Percentiles rank a stretch among this genome's conserved stretches.
These are phyloP conservation scores for Haplosporangium sp. DNA, from an alignment of 371 early-diverging fungal genomes.

Conservation along the genomic window DNA sequence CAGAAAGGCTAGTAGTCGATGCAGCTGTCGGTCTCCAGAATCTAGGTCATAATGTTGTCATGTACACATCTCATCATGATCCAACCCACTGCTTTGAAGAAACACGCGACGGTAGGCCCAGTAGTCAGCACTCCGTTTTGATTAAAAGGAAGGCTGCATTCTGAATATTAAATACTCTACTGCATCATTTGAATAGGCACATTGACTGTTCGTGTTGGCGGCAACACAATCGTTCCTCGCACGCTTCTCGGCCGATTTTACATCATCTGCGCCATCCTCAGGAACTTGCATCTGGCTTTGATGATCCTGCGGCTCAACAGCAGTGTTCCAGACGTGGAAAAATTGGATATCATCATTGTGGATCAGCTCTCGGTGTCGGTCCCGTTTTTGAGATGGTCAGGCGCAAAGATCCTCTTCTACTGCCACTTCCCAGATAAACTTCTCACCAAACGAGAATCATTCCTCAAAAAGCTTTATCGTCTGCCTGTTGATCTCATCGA, in stretches of 20 bases:
- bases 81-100: conserved; percentile 91
- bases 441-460: conserved; percentile 71
- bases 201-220: conserved; percentile 78
- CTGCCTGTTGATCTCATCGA: conserved; percentile 86
- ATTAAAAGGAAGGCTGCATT: neutral
- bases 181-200: conserved; percentile 62
- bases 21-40: conserved; percentile 85
- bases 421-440: conserved; percentile 97
- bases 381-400: conserved; percentile 79
- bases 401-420: conserved; percentile 87
- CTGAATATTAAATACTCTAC: neutral
- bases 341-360: conserved; percentile 85
- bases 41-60: conserved; percentile 81
- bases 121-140: neutral
- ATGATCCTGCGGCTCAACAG: conserved; percentile 58
- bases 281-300: conserved; percentile 76
- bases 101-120: conserved; percentile 79
- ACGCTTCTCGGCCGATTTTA: conserved; percentile 75
- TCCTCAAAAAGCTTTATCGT: conserved; percentile 82
- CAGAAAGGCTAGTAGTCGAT: conserved; percentile 96
- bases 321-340: conserved; percentile 24
- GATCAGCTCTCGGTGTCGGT: conserved; percentile 92
- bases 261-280: conserved; percentile 86
- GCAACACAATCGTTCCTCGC: conserved; percentile 79
- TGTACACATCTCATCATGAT: conserved; percentile 95